Evolutionary conservation across 176 grass and related monocot species (phyloP).

Genomic region (Guadua angustifolia): DNA sequence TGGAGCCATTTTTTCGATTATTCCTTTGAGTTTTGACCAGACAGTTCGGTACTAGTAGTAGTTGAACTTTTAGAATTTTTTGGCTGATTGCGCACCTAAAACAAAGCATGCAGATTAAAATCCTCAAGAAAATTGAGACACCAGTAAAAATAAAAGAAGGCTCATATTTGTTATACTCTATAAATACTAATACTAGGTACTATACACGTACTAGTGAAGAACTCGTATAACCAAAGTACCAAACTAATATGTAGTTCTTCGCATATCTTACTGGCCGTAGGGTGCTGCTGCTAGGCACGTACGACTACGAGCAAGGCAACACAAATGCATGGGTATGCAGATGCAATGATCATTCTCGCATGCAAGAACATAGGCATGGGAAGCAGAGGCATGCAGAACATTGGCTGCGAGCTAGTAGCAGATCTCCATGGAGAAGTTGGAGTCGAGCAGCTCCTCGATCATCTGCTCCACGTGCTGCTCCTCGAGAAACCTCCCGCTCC

Average conservation of each 20-base stretch:
- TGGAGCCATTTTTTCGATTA: too few relatives aligned
- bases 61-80: too few relatives aligned
- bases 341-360: neutral
- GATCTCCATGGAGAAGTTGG: slow-evolving; percentile 90
- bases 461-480: slow-evolving; percentile 93
- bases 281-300: neutral
- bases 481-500: slow-evolving; percentile 59
- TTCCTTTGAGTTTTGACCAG: too few relatives aligned
- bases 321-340: neutral
- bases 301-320: neutral
- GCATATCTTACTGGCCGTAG: neutral
- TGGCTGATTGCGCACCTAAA: too few relatives aligned
- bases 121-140: neutral
- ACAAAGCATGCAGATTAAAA: neutral
- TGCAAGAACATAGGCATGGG: neutral
- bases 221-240: neutral
- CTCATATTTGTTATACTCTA: neutral
- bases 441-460: slow-evolving; percentile 91
- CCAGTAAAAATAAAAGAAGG: neutral
- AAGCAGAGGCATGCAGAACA: slow-evolving; percentile 1
- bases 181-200: slow-evolving; percentile 21
- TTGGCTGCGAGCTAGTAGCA: slow-evolving; percentile 34
- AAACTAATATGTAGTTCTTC: slow-evolving; percentile 17
- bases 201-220: slow-evolving; percentile 24
- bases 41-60: too few relatives aligned